Conservation (phyloP, 352 stramenopile genomes). For the Phytophthora boehmeriae region DNA sequence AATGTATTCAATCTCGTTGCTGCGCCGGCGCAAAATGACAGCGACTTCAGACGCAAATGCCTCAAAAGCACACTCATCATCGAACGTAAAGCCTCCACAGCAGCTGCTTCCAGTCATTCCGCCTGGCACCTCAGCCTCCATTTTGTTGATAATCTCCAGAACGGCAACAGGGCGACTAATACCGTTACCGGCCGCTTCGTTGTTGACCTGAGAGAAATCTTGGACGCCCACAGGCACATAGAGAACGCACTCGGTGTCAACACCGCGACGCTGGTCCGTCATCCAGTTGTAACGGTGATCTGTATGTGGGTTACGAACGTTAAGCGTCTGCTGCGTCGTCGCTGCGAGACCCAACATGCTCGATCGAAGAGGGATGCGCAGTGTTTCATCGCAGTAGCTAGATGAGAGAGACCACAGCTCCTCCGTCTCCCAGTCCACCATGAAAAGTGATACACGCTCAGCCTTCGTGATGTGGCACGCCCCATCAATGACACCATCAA, state of each 20-base stretch:
- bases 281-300: conserved; percentile 62
- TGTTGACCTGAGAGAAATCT: conserved; percentile 31
- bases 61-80: conserved; percentile 88
- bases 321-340: conserved; percentile 66
- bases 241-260: conserved; percentile 73
- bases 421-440: conserved; percentile 85
- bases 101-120: conserved; percentile 12
- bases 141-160: conserved; percentile 90
- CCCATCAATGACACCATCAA: conserved; percentile 83
- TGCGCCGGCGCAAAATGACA: conserved; percentile 80
- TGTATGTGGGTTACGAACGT: conserved; percentile 66
- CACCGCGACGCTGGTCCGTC: conserved; percentile 63
- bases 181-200: conserved; percentile 28
- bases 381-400: conserved; percentile 71
- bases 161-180: conserved; percentile 80
- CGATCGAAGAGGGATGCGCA: conserved; percentile 61
- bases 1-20: conserved; percentile 90
- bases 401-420: conserved; percentile 85
- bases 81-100: conserved; percentile 65
- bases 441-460: conserved; percentile 78
- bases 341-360: conserved; percentile 72
- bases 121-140: conserved; percentile 42
- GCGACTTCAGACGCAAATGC: conserved; percentile 87
- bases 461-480: conserved; percentile 84
- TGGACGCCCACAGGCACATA: conserved; percentile 87